Conservation (phyloP, 129 eudicot species). For the Tagetes erecta region DNA sequence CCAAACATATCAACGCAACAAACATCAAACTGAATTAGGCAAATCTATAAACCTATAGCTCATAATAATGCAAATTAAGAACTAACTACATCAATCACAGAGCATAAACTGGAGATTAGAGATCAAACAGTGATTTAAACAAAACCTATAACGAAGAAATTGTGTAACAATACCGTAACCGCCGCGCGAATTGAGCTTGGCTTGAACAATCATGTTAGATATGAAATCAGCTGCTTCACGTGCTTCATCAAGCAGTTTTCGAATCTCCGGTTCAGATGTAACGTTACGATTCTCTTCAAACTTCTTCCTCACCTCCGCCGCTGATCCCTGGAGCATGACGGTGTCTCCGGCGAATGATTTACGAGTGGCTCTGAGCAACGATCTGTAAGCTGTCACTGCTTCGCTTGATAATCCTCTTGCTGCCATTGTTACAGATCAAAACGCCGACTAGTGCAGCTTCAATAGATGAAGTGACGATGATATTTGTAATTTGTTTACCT, state of each 20-base stretch:
- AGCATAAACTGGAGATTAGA: neutral
- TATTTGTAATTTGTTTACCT: too few relatives aligned
- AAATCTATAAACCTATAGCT: constrained; percentile 2
- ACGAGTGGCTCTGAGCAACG: constrained; percentile 67
- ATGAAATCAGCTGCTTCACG: constrained; percentile 80
- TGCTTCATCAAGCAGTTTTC: constrained; percentile 63
- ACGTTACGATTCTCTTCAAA: constrained; percentile 81
- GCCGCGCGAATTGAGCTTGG: constrained; percentile 73
- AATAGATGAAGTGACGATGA: constrained; percentile 21
- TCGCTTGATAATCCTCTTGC: constrained; percentile 40
- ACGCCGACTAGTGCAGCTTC: constrained; percentile 24
- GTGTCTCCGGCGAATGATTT: constrained; percentile 79
- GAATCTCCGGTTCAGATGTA: constrained; percentile 56
- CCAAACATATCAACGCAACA: neutral
- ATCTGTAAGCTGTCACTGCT: constrained; percentile 69
- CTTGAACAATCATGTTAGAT: constrained; percentile 74
- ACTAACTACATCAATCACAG: constrained; percentile 18
- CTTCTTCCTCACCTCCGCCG: constrained; percentile 73
- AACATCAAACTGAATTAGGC: neutral
- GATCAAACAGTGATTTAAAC: neutral
- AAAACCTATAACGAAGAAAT: constrained; percentile 15
- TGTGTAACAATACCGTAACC: constrained; percentile 55
- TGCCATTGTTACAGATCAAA: constrained; percentile 44
- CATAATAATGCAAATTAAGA: constrained; percentile 4
- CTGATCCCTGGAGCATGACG: constrained; percentile 68